Conservation (phyloP, 2,329 filamentous ascomycete species). For the Hansfordia pulvinata region DNA sequence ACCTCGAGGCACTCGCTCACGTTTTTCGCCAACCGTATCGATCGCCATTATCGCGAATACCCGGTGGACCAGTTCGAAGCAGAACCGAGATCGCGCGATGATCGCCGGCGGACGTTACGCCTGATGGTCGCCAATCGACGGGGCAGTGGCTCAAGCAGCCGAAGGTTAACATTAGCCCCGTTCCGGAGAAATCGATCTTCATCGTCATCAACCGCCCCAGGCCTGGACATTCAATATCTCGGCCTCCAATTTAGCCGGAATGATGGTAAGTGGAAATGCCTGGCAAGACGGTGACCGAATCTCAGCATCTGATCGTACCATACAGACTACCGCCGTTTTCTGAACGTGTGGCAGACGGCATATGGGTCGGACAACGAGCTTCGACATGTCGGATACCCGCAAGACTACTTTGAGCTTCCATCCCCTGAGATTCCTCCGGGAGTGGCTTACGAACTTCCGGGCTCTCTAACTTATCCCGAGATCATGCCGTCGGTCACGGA, state of each 20-base stretch:
- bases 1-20: conserved; percentile 32
- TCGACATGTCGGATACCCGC: conserved; percentile 28
- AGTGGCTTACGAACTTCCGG: conserved; percentile 8
- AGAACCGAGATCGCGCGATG: conserved; percentile 30
- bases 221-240: conserved; percentile 31
- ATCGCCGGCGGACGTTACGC: conserved; percentile 28
- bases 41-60: conserved; percentile 31
- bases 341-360: conserved; percentile 30
- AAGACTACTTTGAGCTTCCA: conserved; percentile 30
- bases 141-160: conserved; percentile 24
- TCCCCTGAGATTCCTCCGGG: conserved; percentile 28
- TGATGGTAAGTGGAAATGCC: conserved; percentile 32
- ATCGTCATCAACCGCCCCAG: conserved; percentile 8
- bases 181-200: no score
- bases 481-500: conserved; percentile 3
- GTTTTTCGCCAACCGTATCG: conserved; percentile 30
- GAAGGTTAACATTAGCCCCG: conserved; percentile 6
- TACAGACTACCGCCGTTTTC: conserved; percentile 30
- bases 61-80: conserved; percentile 31
- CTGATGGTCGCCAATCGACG: conserved; percentile 26
- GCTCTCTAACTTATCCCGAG: conserved; percentile 3
- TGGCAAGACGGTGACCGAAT: no score
- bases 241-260: conserved; percentile 34
- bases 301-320: conserved; percentile 1
- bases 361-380: conserved; percentile 32